Base-by-base conservation (phyloP, 495 filamentous ascomycete genomes). In the Aspergillus asperescens region DNA sequence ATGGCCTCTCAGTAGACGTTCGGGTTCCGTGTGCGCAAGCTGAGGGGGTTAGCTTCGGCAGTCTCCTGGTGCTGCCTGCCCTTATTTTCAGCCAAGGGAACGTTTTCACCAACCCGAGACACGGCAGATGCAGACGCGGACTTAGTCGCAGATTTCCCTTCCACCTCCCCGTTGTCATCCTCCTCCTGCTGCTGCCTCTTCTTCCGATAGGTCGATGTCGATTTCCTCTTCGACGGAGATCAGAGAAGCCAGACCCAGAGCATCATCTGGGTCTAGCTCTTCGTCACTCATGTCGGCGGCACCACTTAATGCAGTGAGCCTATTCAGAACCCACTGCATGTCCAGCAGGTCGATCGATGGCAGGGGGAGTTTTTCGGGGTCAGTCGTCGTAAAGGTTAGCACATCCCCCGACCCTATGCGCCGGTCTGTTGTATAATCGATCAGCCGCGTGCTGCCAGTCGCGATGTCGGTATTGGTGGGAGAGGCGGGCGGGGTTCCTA, bases 271-370 rank as follows among this genome's bases (percentile, higher is more conserved):
- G 18, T 43, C 23, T 5, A 43, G 7, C 23, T 53, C 29, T 24
- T 55, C 51, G 45, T 54, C 50, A 4, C 42, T 32, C 4, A 54
- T 43, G 51, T 61, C 58, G 5, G 56, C 60, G 23, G 60, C 60
- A 23, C 60, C 60, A 53, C 44, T 32, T 23, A 62, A 43, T 0
- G 56, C 52, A 9, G 50, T 46, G 23, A 62, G 19, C 15, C 60
- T 40, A 23, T 59, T 55, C 27, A 62, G 31, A 6, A 57, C 31
- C 60, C 57, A 62, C 53, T 60, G 60, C 38, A 60, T 54, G 5
- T 55, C 39, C 22, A 62, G 54, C 7, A 62, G 25, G 10, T 55
- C 53, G 10, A 59, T 31, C 20, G 50, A 57, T 22, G 60, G 60
- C 3, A 62, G 46, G 1, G 60, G 60, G 16, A 43, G 35, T 22